These are phyloP conservation scores for Cornus suecica DNA, from an alignment of 148 eudicot species.

Conservation along the genomic window DNA sequence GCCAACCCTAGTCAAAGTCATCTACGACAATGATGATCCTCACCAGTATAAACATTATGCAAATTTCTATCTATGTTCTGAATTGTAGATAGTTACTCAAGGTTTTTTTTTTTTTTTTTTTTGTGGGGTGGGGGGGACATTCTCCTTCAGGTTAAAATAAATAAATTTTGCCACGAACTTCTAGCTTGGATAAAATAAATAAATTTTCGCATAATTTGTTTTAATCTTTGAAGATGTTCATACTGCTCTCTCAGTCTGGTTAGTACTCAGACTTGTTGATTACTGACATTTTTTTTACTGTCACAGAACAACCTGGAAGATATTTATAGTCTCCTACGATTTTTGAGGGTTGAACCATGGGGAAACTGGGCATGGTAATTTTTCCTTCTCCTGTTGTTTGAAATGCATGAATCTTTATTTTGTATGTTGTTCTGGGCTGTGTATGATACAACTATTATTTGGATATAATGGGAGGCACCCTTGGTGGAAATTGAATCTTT, in stretches of 20 bases:
- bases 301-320: constrained; percentile 93
- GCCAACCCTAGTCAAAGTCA: too few species aligned
- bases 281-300: constrained; percentile 23
- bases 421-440: not conserved
- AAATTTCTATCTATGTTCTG: not conserved
- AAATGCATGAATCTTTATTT: not conserved
- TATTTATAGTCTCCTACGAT: constrained; percentile 89
- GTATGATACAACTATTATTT: not conserved
- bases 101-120: not conserved
- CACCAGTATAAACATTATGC: not conserved
- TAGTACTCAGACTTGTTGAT: not conserved
- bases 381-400: constrained; percentile 7
- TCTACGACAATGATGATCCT: not conserved
- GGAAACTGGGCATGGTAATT: constrained; percentile 98
- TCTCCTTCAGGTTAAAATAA: not conserved
- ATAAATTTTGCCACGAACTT: not conserved
- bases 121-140: too few species aligned
- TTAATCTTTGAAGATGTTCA: not conserved
- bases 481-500: not conserved
- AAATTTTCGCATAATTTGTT: not conserved
- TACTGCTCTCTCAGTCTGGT: not conserved
- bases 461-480: not conserved
- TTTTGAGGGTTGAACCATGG: constrained; percentile 97
- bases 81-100: not conserved
- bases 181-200: not conserved